Evolutionary conservation across 2,329 filamentous ascomycete species (phyloP).

Genomic region (Bipolaris victoriae): DNA sequence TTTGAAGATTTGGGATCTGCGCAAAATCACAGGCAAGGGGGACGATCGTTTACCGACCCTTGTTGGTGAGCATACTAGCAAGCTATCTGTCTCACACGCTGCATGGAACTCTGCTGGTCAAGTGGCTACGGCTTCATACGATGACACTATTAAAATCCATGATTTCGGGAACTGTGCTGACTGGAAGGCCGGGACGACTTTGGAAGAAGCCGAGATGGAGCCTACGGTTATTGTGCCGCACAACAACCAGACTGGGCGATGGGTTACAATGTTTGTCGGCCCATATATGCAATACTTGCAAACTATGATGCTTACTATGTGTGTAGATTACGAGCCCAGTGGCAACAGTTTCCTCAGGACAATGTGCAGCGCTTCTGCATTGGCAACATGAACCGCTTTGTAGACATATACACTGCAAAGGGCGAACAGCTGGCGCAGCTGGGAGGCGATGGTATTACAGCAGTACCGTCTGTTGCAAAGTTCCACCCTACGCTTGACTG

Average conservation of each 20-base stretch:
- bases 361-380: constrained; percentile 87
- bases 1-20: constrained; percentile 89
- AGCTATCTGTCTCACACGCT: constrained; percentile 88
- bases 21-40: constrained; percentile 73
- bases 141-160: constrained; percentile 94
- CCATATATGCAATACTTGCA: constrained; percentile 13
- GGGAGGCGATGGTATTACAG: constrained; percentile 87
- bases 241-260: constrained; percentile 95
- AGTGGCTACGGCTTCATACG: constrained; percentile 90
- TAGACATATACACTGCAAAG: constrained; percentile 83
- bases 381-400: constrained; percentile 97
- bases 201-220: constrained; percentile 68
- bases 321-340: constrained; percentile 75
- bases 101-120: constrained; percentile 86
- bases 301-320: constrained; percentile 7
- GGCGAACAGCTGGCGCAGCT: constrained; percentile 89
- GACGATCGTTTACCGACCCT: constrained; percentile 68
- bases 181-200: constrained; percentile 62
- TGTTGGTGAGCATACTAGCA: constrained; percentile 80
- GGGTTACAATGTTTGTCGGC: constrained; percentile 75
- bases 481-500: constrained; percentile 89
- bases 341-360: constrained; percentile 81
- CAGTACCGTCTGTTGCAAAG: constrained; percentile 89
- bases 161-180: constrained; percentile 63
- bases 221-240: constrained; percentile 75